Evolutionary conservation across 352 stramenopile genomes (phyloP), one percentile per base, ranked within the genome.

Genomic region (Thalassiosira exigua): DNA sequence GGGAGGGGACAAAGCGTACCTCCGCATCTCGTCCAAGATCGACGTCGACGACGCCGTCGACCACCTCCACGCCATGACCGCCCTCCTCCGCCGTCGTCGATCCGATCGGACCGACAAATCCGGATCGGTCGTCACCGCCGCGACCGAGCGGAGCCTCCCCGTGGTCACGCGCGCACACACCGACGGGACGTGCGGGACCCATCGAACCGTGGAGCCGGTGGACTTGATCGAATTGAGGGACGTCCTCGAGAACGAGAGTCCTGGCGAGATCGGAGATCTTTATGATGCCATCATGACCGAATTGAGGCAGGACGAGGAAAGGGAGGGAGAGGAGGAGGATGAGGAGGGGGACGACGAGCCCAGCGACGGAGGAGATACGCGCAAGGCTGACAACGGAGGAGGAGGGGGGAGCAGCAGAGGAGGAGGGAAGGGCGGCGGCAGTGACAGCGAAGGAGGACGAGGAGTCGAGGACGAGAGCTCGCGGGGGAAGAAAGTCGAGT

Each of bases 251-350:
- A 53, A 27, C n/a, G 57, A 30, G 48, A 32, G 32, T 29, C 30
- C 30, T 7, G 57, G 19, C 14, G 57, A 67, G 30, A 52, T 67
- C 33, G 30, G 24, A 22, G 29, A 7, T 52, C 48, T 67, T 17
- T 52, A 67, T n/a, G 39, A 27, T 22, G 57, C 39, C 2, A 52
- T 67, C 33, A 51, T 52, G 57, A 51, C 9, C 9, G 57, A 67
- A 21, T 30, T 46, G 11, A 60, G 24, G 3, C 2, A 3, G 4
- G 24, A 64, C 5, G 57, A 4, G 39, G 17, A 9, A 36, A 2
- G 1, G 9, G 33, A 53, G 42, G 57, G 2, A 11, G 7, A 17
- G 7, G 4, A 4, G 39, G 11, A n/a, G 39, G 39, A 48, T 48
- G 11, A 17, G 39, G 11, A n/a, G n/a, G 39, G 39, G 39, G n/a